phyloP scores from a whole-genome alignment of 208 protist species.

The Trypanosoma congolense region DNA sequence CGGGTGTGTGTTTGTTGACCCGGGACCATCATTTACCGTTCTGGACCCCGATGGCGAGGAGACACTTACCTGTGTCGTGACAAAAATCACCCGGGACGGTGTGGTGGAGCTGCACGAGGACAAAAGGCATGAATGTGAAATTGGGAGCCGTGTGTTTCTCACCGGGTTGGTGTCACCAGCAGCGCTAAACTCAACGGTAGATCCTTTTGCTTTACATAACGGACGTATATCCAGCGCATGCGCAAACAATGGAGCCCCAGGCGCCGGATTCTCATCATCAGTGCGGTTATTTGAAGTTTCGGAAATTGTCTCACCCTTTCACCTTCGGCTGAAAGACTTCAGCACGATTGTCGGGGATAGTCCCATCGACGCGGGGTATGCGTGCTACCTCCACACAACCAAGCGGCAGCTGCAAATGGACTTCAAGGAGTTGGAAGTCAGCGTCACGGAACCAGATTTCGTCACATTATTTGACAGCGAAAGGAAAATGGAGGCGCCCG shows the following conservation, averaged over 20 bases:
- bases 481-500: slow-evolving; percentile 57
- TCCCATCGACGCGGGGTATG: slow-evolving; percentile 41
- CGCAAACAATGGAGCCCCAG: background rate
- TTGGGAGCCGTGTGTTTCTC: slow-evolving; percentile 78
- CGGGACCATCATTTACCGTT: slow-evolving; percentile 51
- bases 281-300: slow-evolving; percentile 63
- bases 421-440: slow-evolving; percentile 55
- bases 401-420: slow-evolving; percentile 60
- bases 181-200: slow-evolving; percentile 35
- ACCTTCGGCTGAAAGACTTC: slow-evolving; percentile 53
- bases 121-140: slow-evolving; percentile 82
- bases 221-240: background rate
- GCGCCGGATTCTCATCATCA: slow-evolving; percentile 12
- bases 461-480: slow-evolving; percentile 79
- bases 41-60: slow-evolving; percentile 86
- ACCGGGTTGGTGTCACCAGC: slow-evolving; percentile 52
- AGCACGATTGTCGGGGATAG: slow-evolving; percentile 6
- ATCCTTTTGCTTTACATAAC: slow-evolving; percentile 13
- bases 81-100: slow-evolving; percentile 52
- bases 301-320: slow-evolving; percentile 67
- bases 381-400: slow-evolving; percentile 88
- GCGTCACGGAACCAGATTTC: slow-evolving; percentile 53
- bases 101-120: slow-evolving; percentile 85
- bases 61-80: slow-evolving; percentile 75
- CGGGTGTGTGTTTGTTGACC: slow-evolving; percentile 84